A percentile compares a stretch with the other conserved stretches of the same genome.
These are phyloP conservation scores for Skeletonema marinoi DNA, from an alignment of 108 stramenopile genomes.

Conservation along the genomic window DNA sequence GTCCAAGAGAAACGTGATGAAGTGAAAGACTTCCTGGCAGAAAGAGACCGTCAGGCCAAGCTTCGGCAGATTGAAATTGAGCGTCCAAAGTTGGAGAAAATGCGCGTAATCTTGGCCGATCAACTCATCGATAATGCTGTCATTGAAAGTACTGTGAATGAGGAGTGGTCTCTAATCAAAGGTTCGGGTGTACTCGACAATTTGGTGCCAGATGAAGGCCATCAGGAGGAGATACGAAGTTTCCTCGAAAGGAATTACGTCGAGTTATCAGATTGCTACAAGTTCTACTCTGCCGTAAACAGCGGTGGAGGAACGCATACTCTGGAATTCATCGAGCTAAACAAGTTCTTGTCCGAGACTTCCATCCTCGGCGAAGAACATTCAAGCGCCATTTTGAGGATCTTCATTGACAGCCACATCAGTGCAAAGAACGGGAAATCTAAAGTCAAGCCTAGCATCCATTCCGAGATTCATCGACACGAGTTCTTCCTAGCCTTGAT, in stretches of 20 bases:
- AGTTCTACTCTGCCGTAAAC: conserved; percentile 19
- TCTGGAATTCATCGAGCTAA: conserved; percentile 31
- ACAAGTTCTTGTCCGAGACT: conserved; percentile 27
- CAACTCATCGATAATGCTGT: conserved; percentile 9
- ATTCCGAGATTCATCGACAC: conserved; percentile 2
- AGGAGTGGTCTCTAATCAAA: conserved; percentile 22
- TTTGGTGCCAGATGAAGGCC: conserved; percentile 13
- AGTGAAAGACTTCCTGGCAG: not conserved
- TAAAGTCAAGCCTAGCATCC: conserved; percentile 12
- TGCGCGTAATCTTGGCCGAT: conserved; percentile 7
- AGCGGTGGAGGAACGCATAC: conserved; percentile 30
- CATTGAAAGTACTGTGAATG: conserved; percentile 6
- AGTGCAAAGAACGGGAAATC: conserved; percentile 3
- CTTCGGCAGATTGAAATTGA: conserved; percentile 9
- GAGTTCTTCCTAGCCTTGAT: conserved; percentile 29
- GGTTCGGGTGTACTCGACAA: conserved; percentile 14
- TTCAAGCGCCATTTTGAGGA: conserved; percentile 15
- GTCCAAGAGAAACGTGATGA: conserved; percentile 14
- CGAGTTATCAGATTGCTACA: conserved; percentile 24
- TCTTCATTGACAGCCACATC: conserved; percentile 26
- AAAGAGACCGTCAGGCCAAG: conserved; percentile 2
- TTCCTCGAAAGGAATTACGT: conserved; percentile 13
- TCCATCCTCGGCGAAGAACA: conserved; percentile 27
- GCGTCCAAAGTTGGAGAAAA: conserved; percentile 5
- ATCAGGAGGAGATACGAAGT: conserved; percentile 15